These are phyloP conservation scores for Ampelocalamus luodianensis DNA, from an alignment of 176 grass and related monocot species.

Conservation along the genomic window DNA sequence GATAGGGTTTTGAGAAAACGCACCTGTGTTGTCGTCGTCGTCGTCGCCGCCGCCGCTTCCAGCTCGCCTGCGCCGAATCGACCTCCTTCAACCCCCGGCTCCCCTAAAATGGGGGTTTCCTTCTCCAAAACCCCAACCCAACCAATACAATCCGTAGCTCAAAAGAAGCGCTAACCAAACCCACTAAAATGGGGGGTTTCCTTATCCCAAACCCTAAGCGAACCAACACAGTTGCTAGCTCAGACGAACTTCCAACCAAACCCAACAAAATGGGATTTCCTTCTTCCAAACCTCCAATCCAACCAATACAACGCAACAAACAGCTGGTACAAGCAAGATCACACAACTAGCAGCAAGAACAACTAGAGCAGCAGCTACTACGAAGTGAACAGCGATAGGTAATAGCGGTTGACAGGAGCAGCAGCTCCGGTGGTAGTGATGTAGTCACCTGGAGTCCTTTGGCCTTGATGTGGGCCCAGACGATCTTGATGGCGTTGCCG, in stretches of 20 bases:
- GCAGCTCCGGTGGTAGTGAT: background rate
- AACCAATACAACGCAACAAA: background rate
- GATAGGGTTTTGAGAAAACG: too few relatives aligned
- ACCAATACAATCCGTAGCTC: background rate
- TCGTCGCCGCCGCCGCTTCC: too few relatives aligned
- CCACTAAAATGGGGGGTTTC: background rate
- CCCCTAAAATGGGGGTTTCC: background rate
- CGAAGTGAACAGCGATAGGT: background rate
- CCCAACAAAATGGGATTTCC: background rate
- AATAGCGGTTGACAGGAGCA: background rate
- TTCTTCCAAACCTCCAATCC: background rate
- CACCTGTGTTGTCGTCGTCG: too few relatives aligned
- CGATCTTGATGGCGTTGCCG: conserved; percentile 52
- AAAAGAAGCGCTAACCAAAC: background rate
- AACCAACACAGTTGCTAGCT: background rate
- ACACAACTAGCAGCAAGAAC: background rate
- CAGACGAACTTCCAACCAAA: background rate
- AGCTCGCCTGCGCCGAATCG: too few relatives aligned
- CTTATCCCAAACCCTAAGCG: background rate
- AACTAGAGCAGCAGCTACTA: background rate
- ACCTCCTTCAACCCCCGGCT: too few relatives aligned
- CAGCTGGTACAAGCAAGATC: background rate
- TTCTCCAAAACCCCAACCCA: conserved; percentile 4
- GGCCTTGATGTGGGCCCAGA: conserved; percentile 91
- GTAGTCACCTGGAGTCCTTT: conserved; percentile 71